These are phyloP conservation scores for Cicer bijugum DNA, from an alignment of 306 rosid genomes.

Conservation along the genomic window DNA sequence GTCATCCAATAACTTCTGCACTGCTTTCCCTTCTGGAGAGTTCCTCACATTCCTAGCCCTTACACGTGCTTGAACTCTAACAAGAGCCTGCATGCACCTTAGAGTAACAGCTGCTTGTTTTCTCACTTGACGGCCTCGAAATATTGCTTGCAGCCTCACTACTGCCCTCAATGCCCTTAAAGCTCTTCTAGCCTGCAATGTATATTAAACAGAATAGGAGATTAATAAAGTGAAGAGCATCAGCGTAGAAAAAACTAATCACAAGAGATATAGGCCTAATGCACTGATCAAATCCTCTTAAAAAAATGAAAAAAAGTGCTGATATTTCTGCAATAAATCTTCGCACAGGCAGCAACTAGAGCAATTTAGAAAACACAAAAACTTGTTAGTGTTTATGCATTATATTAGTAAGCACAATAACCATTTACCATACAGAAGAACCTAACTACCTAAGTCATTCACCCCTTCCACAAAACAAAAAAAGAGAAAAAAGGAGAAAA, in stretches of 20 bases:
- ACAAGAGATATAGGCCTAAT: constrained; percentile 19
- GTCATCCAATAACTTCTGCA: constrained; percentile 51
- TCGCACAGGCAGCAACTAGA: neutral
- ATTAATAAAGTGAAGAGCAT: neutral
- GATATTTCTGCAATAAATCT: neutral
- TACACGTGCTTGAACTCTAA: constrained; percentile 75
- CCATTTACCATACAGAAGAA: constrained; percentile 8
- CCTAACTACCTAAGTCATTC: neutral
- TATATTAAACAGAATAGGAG: neutral
- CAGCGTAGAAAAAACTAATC: constrained; percentile 10
- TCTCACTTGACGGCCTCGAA: constrained; percentile 76
- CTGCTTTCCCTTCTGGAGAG: constrained; percentile 57
- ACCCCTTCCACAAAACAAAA: neutral
- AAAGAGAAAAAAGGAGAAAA: neutral
- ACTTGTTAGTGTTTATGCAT: neutral
- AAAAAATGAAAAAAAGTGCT: constrained; percentile 9
- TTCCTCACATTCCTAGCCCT: constrained; percentile 65
- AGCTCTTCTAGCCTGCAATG: constrained; percentile 76
- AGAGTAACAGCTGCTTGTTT: constrained; percentile 92
- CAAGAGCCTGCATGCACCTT: constrained; percentile 96
- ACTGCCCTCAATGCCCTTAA: constrained; percentile 84
- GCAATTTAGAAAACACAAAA: neutral
- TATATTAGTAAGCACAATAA: neutral
- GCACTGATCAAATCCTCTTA: constrained; percentile 13
- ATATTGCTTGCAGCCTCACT: constrained; percentile 89